A percentile compares a stretch with the other conserved stretches of the same genome.
Conservation (phyloP, 2,329 filamentous ascomycete genomes). For the Neoscytalidium dimidiatum region DNA sequence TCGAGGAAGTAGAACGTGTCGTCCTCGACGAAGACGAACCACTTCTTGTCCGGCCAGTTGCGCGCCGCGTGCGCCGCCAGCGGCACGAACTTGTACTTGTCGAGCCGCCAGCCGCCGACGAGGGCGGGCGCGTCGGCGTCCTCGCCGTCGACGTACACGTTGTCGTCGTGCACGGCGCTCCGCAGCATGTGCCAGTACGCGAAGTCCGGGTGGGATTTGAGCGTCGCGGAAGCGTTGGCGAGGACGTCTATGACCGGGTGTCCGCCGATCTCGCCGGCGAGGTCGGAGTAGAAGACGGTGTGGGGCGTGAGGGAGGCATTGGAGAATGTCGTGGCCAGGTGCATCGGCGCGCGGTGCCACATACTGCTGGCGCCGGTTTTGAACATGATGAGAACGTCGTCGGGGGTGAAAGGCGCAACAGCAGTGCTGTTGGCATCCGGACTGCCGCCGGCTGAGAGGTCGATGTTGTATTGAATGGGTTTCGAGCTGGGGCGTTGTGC, state of each 20-base stretch:
- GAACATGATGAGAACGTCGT: neutral
- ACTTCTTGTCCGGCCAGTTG: conserved; percentile 33
- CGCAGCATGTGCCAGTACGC: conserved; percentile 40
- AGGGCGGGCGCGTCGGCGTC: conserved; percentile 45
- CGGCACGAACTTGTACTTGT: conserved; percentile 62
- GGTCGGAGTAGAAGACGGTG: conserved; percentile 61
- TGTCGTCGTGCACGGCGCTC: conserved; percentile 28
- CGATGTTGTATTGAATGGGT: neutral
- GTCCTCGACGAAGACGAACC: conserved; percentile 40
- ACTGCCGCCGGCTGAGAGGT: neutral
- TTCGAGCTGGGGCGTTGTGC: neutral
- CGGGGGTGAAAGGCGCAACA: neutral
- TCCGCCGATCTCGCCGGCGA: conserved; percentile 54
- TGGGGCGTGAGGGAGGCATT: conserved; percentile 37
- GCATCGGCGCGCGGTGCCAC: neutral
- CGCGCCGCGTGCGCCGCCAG: conserved; percentile 54
- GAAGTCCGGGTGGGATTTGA: conserved; percentile 52
- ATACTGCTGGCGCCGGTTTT: neutral
- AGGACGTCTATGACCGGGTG: conserved; percentile 51
- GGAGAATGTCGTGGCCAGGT: neutral
- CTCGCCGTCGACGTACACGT: conserved; percentile 37
- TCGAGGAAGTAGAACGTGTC: conserved; percentile 42
- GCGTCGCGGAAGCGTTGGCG: conserved; percentile 43
- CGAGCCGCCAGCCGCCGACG: conserved; percentile 51
- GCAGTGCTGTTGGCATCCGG: neutral